phyloP scores from a whole-genome alignment of 2,329 filamentous ascomycete species.

The Calonectria ilicicola region DNA sequence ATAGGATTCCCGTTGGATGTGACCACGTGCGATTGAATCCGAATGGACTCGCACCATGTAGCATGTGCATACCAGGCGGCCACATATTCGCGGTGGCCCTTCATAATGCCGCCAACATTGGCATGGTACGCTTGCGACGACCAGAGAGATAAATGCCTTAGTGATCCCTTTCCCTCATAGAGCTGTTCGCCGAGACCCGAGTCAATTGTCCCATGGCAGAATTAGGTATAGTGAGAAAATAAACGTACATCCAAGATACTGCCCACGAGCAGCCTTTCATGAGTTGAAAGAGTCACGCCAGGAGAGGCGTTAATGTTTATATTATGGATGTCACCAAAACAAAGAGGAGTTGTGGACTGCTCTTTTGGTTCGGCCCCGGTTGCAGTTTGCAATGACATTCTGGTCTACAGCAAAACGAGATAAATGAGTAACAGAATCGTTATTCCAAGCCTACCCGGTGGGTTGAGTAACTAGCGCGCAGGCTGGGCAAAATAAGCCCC shows the following conservation, averaged over 20 bases:
- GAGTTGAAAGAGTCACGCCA: conserved; percentile 8
- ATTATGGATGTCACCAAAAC: neutral
- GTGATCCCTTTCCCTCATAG: neutral
- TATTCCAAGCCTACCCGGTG: neutral
- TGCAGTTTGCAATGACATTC: neutral
- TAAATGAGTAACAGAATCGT: neutral
- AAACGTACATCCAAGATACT: conserved; percentile 4
- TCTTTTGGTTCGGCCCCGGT: neutral
- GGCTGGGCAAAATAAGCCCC: no score
- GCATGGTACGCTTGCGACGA: neutral
- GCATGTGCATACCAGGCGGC: neutral
- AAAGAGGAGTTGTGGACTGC: neutral
- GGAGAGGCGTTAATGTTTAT: neutral
- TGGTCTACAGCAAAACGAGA: neutral
- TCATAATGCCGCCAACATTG: neutral
- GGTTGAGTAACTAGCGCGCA: no score
- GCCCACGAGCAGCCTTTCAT: conserved; percentile 9
- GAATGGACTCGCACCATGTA: neutral
- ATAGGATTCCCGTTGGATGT: neutral
- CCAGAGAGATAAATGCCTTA: neutral
- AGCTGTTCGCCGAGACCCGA: neutral
- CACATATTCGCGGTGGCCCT: neutral
- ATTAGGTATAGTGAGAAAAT: neutral
- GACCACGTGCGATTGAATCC: neutral
- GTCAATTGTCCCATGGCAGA: neutral